These are phyloP conservation scores for Closterium sp. DNA, from an alignment of 139 green algal species.

Conservation along the genomic window DNA sequence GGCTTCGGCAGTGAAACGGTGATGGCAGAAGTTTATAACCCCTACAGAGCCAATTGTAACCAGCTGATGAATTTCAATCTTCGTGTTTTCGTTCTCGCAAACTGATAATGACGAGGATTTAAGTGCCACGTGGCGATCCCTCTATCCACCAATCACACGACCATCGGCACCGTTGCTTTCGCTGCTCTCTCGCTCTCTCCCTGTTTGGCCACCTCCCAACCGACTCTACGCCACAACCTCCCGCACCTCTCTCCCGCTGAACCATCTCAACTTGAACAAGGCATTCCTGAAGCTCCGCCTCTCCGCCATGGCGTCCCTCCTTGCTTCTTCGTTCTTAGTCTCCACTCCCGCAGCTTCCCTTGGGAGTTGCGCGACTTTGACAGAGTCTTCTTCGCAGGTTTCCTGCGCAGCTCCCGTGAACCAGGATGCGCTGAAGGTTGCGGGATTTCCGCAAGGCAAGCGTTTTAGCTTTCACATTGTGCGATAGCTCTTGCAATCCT, in stretches of 20 bases:
- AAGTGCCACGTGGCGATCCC: neutral
- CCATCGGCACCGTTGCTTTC: neutral
- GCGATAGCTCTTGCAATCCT: neutral
- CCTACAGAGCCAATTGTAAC: no score
- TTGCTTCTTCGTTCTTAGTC: neutral
- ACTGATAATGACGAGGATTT: no score
- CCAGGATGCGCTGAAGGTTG: neutral
- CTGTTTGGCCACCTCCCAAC: neutral
- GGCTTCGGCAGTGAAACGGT: no score
- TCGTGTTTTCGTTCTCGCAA: no score
- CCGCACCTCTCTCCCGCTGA: no score
- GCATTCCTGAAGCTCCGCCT: neutral
- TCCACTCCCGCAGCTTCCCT: neutral
- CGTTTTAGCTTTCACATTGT: neutral
- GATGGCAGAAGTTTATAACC: no score
- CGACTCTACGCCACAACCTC: neutral
- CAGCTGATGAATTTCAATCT: no score
- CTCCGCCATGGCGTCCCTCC: neutral
- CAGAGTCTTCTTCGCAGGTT: neutral
- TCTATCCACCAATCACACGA: neutral
- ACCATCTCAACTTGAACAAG: neutral
- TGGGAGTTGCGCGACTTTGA: neutral
- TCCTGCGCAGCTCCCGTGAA: neutral
- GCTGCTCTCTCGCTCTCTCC: neutral
- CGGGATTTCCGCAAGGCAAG: neutral